Percentiles rank a stretch among this genome's conserved stretches.
phyloP scores from a whole-genome alignment of 2,329 filamentous ascomycete species.

The Trichocomaceae sp. region DNA sequence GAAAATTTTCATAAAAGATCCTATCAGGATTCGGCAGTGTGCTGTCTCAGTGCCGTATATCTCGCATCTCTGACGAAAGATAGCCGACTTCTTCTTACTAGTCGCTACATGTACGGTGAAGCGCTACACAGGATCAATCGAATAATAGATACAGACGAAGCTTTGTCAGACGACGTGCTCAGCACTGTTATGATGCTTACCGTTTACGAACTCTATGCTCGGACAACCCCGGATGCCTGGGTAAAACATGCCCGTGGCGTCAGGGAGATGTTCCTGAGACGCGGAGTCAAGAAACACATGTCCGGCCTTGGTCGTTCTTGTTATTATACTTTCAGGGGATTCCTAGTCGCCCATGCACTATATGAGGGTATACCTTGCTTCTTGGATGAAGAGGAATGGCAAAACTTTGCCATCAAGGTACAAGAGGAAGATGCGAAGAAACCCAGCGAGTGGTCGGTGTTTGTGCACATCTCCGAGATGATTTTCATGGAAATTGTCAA shows the following conservation, averaged over 20 bases:
- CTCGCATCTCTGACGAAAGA: slow-evolving; percentile 21
- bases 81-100: slow-evolving; percentile 20
- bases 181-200: slow-evolving; percentile 30
- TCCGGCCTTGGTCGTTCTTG: slow-evolving; percentile 30
- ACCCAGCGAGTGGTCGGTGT: slow-evolving; percentile 21
- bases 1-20: slow-evolving; percentile 15
- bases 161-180: slow-evolving; percentile 28
- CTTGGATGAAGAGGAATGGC: slow-evolving; percentile 30
- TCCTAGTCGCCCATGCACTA: slow-evolving; percentile 30
- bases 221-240: slow-evolving; percentile 32
- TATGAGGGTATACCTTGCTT: slow-evolving; percentile 30
- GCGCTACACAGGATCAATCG: slow-evolving; percentile 25
- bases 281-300: slow-evolving; percentile 27
- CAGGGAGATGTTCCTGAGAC: slow-evolving; percentile 28
- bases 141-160: slow-evolving; percentile 25
- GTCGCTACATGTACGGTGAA: slow-evolving; percentile 23
- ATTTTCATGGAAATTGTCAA: slow-evolving; percentile 24
- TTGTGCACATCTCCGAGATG: slow-evolving; percentile 25
- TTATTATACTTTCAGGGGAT: slow-evolving; percentile 31
- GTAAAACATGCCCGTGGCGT: slow-evolving; percentile 32
- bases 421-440: slow-evolving; percentile 13
- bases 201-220: slow-evolving; percentile 33
- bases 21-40: slow-evolving; percentile 17
- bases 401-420: slow-evolving; percentile 18
- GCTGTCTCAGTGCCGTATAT: slow-evolving; percentile 24